Conservation (phyloP, 2,329 filamentous ascomycete genomes). For the Epicoccum nigrum region DNA sequence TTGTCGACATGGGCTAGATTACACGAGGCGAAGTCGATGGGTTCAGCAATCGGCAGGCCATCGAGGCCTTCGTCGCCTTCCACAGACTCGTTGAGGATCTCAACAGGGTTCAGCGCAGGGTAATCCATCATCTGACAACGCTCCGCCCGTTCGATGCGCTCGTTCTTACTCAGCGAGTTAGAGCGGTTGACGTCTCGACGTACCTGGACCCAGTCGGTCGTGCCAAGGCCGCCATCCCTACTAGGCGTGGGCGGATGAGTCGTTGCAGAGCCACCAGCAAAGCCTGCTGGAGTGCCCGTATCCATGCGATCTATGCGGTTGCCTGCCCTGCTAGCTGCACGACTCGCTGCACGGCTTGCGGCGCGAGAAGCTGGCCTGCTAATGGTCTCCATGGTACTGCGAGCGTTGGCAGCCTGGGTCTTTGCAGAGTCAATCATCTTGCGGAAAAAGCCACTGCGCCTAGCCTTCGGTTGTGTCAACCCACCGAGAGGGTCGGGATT, state of each 20-base stretch:
- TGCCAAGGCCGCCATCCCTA: slow-evolving; percentile 72
- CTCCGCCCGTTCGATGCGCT: slow-evolving; percentile 82
- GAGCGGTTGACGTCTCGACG: slow-evolving; percentile 94
- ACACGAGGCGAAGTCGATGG: slow-evolving; percentile 78
- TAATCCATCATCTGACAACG: slow-evolving; percentile 95
- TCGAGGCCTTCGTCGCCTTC: slow-evolving; percentile 91
- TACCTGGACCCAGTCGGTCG: slow-evolving; percentile 95
- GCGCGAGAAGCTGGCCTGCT: slow-evolving; percentile 52
- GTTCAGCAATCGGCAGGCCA: slow-evolving; percentile 79
- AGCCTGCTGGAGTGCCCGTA: slow-evolving; percentile 56
- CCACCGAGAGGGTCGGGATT: slow-evolving; percentile 76
- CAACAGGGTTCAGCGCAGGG: slow-evolving; percentile 84
- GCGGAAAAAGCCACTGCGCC: slow-evolving; percentile 88
- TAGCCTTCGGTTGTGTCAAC: slow-evolving; percentile 74
- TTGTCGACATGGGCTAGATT: slow-evolving; percentile 93
- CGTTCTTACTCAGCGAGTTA: slow-evolving; percentile 88
- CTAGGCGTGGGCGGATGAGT: slow-evolving; percentile 51
- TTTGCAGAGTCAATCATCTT: slow-evolving; percentile 94
- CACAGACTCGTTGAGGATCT: slow-evolving; percentile 81
- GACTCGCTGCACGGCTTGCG: slow-evolving; percentile 48
- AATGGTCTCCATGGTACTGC: slow-evolving; percentile 74
- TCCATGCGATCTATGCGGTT: slow-evolving; percentile 33
- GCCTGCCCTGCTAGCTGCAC: slow-evolving; percentile 45
- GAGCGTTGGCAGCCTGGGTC: slow-evolving; percentile 86
- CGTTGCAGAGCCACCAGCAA: slow-evolving; percentile 56